Evolutionary conservation across 2,329 filamentous ascomycete species (phyloP).

Genomic region (Fusarium pseudonygamai): DNA sequence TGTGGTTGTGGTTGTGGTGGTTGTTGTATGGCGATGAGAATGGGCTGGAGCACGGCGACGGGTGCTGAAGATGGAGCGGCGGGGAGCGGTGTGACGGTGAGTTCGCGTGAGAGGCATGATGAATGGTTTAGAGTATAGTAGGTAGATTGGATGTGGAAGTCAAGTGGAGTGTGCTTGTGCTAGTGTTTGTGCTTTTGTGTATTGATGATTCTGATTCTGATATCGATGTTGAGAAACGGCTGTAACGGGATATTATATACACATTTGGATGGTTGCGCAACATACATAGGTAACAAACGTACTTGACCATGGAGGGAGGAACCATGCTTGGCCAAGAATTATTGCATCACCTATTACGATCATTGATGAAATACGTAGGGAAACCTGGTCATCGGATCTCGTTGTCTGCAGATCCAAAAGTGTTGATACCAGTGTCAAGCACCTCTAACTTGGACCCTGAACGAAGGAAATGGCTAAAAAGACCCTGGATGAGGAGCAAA

Average conservation of each 20-base stretch:
- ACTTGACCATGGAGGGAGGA: neutral
- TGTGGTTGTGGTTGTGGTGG: conserved; percentile 51
- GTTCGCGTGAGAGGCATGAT: conserved; percentile 48
- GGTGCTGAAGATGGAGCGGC: conserved; percentile 42
- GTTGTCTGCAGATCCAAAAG: neutral
- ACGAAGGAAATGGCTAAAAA: neutral
- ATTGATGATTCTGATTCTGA: conserved; percentile 1
- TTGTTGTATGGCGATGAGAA: conserved; percentile 43
- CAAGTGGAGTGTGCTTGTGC: conserved; percentile 14
- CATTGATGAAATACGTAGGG: conserved; percentile 29
- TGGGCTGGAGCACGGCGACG: conserved; percentile 39
- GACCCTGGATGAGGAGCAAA: conserved; percentile 2
- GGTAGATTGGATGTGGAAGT: neutral
- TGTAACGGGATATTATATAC: conserved; percentile 23
- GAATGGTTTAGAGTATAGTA: neutral
- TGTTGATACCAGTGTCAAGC: neutral
- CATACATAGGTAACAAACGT: neutral
- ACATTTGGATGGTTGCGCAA: neutral
- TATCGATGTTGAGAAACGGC: neutral
- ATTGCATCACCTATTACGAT: conserved; percentile 36
- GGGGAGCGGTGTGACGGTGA: conserved; percentile 40
- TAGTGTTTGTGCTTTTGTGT: conserved; percentile 6
- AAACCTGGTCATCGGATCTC: conserved; percentile 5
- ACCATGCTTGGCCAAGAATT: conserved; percentile 1
- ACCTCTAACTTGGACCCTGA: conserved; percentile 3